Percentiles rank a stretch among this genome's conserved stretches.
phyloP scores from a whole-genome alignment of 2,329 filamentous ascomycete species.

The Aspergillus persii region DNA sequence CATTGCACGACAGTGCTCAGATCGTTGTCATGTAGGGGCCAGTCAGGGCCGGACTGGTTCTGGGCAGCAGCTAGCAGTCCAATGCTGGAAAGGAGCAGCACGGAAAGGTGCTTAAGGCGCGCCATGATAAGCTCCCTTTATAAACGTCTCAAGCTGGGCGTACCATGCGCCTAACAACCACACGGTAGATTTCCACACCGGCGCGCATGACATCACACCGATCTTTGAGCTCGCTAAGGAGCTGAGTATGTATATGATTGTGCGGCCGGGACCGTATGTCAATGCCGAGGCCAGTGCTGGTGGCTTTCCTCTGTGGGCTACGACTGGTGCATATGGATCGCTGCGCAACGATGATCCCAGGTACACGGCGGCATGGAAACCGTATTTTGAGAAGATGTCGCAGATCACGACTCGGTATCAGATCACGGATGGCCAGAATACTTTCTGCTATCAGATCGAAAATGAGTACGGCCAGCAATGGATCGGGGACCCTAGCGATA shows the following conservation, averaged over 20 bases:
- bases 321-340: conserved; percentile 50
- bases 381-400: conserved; percentile 29
- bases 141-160: conserved; percentile 41
- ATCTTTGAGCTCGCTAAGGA: conserved; percentile 55
- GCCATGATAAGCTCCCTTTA: conserved; percentile 4
- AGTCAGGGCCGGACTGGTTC: conserved; percentile 27
- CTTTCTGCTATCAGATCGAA: conserved; percentile 31
- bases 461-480: conserved; percentile 43
- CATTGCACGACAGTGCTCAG: conserved; percentile 49
- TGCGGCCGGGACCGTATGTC: conserved; percentile 60
- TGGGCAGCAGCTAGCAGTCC: conserved; percentile 14
- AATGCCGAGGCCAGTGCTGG: conserved; percentile 64
- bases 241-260: conserved; percentile 55
- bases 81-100: conserved; percentile 11
- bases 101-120: conserved; percentile 8
- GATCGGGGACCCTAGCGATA: conserved; percentile 27
- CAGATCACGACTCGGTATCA: conserved; percentile 31
- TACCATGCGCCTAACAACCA: conserved; percentile 48
- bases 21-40: conserved; percentile 51
- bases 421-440: conserved; percentile 28
- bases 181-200: conserved; percentile 52
- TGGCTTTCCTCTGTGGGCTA: conserved; percentile 62
- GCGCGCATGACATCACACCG: conserved; percentile 53
- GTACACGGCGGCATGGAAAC: conserved; percentile 31
- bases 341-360: conserved; percentile 32